A percentile compares a stretch with the other conserved stretches of the same genome.
phyloP scores from a whole-genome alignment of 768 basidiomycete species.

The Lenzites betulinus region DNA sequence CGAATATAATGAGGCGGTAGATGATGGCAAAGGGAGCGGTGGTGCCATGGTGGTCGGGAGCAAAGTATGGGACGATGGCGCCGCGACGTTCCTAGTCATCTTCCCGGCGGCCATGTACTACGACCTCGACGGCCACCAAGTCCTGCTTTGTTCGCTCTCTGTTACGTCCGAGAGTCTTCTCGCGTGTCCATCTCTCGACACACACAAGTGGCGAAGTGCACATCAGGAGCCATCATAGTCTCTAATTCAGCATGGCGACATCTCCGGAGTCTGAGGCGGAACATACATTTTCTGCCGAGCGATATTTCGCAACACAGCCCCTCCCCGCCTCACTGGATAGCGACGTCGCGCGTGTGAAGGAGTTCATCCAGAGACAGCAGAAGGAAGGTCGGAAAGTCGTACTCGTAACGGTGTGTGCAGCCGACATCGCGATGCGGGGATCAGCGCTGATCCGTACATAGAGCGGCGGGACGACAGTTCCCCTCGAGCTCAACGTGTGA shows the following conservation, averaged over 20 bases:
- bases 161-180: neutral
- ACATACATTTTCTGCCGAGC: conserved; percentile 74
- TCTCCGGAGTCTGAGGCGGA: conserved; percentile 11
- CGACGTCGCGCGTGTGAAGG: conserved; percentile 61
- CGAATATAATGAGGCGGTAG: neutral
- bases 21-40: neutral
- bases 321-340: conserved; percentile 73
- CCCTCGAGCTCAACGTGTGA: conserved; percentile 98
- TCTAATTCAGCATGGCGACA: conserved; percentile 11
- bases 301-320: conserved; percentile 87
- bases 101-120: neutral
- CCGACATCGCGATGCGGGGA: neutral
- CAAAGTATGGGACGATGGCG: neutral
- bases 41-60: neutral
- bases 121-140: neutral
- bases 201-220: neutral
- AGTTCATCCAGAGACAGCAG: conserved; percentile 72
- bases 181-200: neutral
- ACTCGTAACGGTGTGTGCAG: conserved; percentile 81
- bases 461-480: conserved; percentile 99
- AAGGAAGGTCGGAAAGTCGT: conserved; percentile 75
- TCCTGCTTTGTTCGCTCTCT: neutral
- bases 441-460: conserved; percentile 36
- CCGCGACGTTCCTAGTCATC: neutral
- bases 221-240: neutral